These are phyloP conservation scores for Pestalotiopsis sp. DNA, from an alignment of 2,329 filamentous ascomycete genomes.

Conservation along the genomic window DNA sequence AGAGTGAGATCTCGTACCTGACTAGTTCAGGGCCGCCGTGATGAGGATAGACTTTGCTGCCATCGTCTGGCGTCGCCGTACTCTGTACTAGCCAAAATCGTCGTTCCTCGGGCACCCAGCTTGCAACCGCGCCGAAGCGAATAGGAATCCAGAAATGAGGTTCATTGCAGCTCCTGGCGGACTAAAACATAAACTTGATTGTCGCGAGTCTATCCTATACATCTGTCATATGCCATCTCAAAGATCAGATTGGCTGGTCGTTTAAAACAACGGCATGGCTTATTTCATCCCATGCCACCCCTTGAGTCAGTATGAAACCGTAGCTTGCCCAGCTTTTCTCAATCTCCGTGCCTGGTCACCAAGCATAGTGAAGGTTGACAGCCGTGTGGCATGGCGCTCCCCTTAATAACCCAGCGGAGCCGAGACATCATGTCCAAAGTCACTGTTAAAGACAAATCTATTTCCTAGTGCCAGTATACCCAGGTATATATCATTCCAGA, in stretches of 20 bases:
- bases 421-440: neutral
- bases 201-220: neutral
- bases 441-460: too few relatives aligned
- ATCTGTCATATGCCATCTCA: neutral
- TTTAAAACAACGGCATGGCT: too few relatives aligned
- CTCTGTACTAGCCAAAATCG: neutral
- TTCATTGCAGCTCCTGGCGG: neutral
- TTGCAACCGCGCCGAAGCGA: neutral
- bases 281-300: neutral
- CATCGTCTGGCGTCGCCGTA: neutral
- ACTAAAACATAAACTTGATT: neutral
- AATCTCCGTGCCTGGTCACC: neutral
- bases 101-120: neutral
- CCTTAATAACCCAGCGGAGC: neutral
- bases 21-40: conserved; percentile 10
- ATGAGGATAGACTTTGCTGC: neutral
- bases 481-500: neutral
- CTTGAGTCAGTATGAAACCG: neutral
- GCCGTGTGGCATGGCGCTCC: neutral
- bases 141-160: neutral
- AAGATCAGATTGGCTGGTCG: neutral
- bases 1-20: conserved; percentile 7
- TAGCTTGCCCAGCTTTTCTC: neutral
- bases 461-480: neutral
- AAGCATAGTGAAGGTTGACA: neutral